Evolutionary conservation across 169 alveolate species (phyloP), one percentile per base, ranked within the genome.

Genomic region (Cryptosporidium tyzzeri): DNA sequence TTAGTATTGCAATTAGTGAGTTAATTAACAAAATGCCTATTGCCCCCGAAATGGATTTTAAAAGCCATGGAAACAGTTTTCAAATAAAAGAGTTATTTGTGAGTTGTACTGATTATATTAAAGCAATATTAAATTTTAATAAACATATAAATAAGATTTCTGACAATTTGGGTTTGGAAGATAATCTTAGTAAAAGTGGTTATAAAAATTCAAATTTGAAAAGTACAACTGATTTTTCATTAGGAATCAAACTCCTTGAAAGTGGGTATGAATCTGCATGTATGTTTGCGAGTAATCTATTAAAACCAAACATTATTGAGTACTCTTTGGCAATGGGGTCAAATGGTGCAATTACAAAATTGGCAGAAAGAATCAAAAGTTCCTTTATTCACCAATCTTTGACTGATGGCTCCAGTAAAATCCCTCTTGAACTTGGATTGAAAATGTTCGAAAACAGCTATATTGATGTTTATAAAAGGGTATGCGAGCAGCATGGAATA

Each of bases 401-500:
- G 39, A 80, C 89, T 16, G 89, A 80, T 31, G 80, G 74, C 12
- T 41, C 51, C 12, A 80, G 89, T 48, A 14, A 7, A 26, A 62
- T 80, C 10, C 89, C 89, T 12, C 29, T 65, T 59, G 75, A 62
- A 59, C 48, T 80, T 10, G 89, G 89, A 80, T 44, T 80, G 26
- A 39, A 61, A 21, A 80, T 80, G 73, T 80, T 62, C 31, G 80
- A 80, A 45, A 41, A 69, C 2, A 62, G 75, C 26, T 62, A 62
- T 48, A 37, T 62, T 9, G 89, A 80, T 37, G 41, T 80, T 44
- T 80, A 59, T 31, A 58, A 80, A 62, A 80, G 89, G 51, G 89
- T 80, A 62, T 80, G 69, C 44, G 89, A 80, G 37, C 73, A 62
- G 23, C 89, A 80, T 80, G 89, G 89, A 44, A 59, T 80, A 39